Base-by-base conservation (phyloP, 805 yeast genomes). In the Barnettozyma populi region DNA sequence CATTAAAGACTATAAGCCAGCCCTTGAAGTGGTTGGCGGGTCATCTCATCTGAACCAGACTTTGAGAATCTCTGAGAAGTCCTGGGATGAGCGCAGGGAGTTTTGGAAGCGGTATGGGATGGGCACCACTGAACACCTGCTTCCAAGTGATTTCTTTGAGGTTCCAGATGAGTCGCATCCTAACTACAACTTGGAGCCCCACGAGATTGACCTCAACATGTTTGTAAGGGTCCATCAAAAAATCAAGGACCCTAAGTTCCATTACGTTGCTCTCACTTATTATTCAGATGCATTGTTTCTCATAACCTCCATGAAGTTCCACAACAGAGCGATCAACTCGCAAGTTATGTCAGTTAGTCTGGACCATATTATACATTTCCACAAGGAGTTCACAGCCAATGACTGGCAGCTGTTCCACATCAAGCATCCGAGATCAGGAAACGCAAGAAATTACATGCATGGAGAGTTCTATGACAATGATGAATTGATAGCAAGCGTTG, bases 281-380 rank as follows among this genome's bases (percentile, higher is more conserved):
- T 63, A 80, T 10, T 74, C 85, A 0, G 89, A 84, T 57, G 72
- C 81, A 13, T 72, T 76, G 48, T 73, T 78, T 48, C 61, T 83
- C 43, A 70, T 76, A 13, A 63, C 81, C 2, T 66, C 79, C 31
- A 78, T 77, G 54, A 72, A 84, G 49, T 65, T 76, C 45, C 73
- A 80, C 46, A 61, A 76, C 45, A 62, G 73, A 37, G 73, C 72
- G 20, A 57, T 74, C 60, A 70, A 69, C 49, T 68, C 74, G 19
- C 69, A 76, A 16, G 72, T 70, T 34, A 73, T 78, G 52, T 75
- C 80, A 14, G 82, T 80, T 3, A 79, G 86, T 20, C 62, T 84
- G 52, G 90, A 84, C 54, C 90, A 84, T 58, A 65, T 80, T 0
- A 73, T 86, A 29, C 81, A 81, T 61, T 82, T 84, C 67, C 87